Base-by-base conservation (phyloP, 148 eudicot genomes). In the Camellia granthamiana region DNA sequence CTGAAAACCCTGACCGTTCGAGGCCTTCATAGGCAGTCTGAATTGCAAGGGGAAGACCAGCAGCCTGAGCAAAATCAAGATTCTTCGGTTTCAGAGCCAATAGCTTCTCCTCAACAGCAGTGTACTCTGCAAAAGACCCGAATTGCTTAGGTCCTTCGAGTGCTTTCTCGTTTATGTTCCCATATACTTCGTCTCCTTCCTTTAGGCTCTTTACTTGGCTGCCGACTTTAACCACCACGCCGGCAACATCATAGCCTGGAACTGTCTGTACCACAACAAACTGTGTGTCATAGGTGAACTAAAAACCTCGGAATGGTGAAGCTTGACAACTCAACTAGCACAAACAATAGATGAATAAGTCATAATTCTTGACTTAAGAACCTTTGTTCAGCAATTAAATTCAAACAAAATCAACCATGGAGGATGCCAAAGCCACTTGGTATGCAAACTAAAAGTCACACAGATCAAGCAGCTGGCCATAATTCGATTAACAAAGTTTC, bases 21-120 rank as follows among this genome's bases (percentile, higher is more conserved):
- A 96, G 95, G 52, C 98, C 99, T 90, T 94, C 95, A 85, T 96
- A 88, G 19, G 99, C 99, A 0, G 98, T 96, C 81, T 92, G 95
- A 77, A 96, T 89, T 0, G 95, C 99, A 60, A 96, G 91, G 66
- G 98, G 99, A 23, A 96, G 92, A 6, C 81, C 83, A 64, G 98
- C 99, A 83, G 95, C 99, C 77, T 93, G 91, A 49, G 77, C 89
- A 82, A 96, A 96, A 81, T 89, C 87, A 6, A 96, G 64, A 81
- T 77, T 94, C 82, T 92, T 88, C 68, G 99, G 99, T 78, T 96
- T 96, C 1, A 87, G 71, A 46, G 99, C 98, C 81, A 96, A 47
- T 60, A 94, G 76, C 64, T 87, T 96, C 85, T 96, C 99, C 72
- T 93, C 98, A 15, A 92, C 95, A 19, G 94, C 94, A 12, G 98